Conservation (phyloP, 495 filamentous ascomycete genomes). For the Penicillium flavigenum region DNA sequence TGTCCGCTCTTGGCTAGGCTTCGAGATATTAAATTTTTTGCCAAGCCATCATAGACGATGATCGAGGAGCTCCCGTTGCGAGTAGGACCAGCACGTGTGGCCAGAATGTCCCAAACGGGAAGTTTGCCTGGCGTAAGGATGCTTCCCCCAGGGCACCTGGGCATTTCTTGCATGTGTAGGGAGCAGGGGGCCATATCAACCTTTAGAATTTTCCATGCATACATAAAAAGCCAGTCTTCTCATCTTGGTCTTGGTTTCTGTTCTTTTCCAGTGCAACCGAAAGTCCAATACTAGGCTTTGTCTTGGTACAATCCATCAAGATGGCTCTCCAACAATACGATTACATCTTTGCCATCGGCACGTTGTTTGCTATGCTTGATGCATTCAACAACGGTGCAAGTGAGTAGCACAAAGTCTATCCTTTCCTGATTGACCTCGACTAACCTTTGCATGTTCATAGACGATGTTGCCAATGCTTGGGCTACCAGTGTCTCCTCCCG, state of each 20-base stretch:
- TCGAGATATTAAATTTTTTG: neutral
- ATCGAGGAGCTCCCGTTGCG: slow-evolving; percentile 4
- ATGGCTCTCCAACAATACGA: slow-evolving; percentile 58
- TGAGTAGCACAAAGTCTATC: slow-evolving; percentile 32
- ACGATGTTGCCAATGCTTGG: slow-evolving; percentile 79
- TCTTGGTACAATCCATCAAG: slow-evolving; percentile 30
- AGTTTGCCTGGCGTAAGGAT: neutral
- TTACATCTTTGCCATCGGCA: slow-evolving; percentile 75
- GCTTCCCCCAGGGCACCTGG: neutral
- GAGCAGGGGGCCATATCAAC: neutral
- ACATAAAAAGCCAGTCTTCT: slow-evolving; percentile 11
- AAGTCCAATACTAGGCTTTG: slow-evolving; percentile 2
- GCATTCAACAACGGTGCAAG: slow-evolving; percentile 70
- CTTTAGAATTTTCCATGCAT: slow-evolving; percentile 4
- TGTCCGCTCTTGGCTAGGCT: slow-evolving; percentile 1
- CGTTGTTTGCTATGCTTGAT: slow-evolving; percentile 72
- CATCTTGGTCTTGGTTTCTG: neutral
- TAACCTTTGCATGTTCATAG: slow-evolving; percentile 17
- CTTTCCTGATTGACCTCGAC: neutral
- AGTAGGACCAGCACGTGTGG: slow-evolving; percentile 13
- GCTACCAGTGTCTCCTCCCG: slow-evolving; percentile 69
- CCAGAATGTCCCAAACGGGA: slow-evolving; percentile 1
- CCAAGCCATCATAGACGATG: slow-evolving; percentile 1
- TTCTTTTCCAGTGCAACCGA: slow-evolving; percentile 8
- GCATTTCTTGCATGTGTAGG: neutral